Base-by-base conservation (phyloP, 768 basidiomycete genomes). In the Postia placenta region DNA sequence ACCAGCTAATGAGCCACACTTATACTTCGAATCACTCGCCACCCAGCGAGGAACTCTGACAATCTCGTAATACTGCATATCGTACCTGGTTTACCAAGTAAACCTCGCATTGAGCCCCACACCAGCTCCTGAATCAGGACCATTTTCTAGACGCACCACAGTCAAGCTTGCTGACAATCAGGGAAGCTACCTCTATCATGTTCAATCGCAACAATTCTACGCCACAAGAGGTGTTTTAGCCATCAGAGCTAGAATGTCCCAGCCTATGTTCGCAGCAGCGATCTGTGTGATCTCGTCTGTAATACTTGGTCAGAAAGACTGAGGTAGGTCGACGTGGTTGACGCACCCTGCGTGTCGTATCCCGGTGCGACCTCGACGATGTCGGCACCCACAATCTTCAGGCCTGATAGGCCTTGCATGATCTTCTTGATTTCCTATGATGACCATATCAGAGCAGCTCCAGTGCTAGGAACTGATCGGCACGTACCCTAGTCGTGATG, bases 371-470 rank as follows among this genome's bases (percentile, higher is more conserved):
- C 54, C 41, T 67, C 64, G 11, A 67, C 62, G 27, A 64, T 60
- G 52, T 69, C 67, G 5, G 64, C 67, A 28, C 67, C 68, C 23
- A 69, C 65, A 43, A 68, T 62, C 56, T 68, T 68, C 42, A 69
- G 63, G 40, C 62, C 67, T 1, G 60, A 49, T 5, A 68, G 55
- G 12, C 66, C 66, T 38, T 65, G 61, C 11, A 69, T 58, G 48
- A 69, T 69, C 51, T 66, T 64, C 58, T 66, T 66, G 47, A 69
- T 61, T 45, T 67, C 65, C 58, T 58, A 27, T 24, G 15, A 27
- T 68, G 64, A 59, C n/a, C 9, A 14, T 15, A 36, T 22, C 5
- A 41, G 19, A 40, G 25, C 17, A 40, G 38, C 6, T 12, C 12
- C 19, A 26, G 12, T 20, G 2, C n/a, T 22, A 26, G 27, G 19